Conservation (phyloP, 2,329 filamentous ascomycete genomes). For the Fusarium pseudocircinatum region DNA sequence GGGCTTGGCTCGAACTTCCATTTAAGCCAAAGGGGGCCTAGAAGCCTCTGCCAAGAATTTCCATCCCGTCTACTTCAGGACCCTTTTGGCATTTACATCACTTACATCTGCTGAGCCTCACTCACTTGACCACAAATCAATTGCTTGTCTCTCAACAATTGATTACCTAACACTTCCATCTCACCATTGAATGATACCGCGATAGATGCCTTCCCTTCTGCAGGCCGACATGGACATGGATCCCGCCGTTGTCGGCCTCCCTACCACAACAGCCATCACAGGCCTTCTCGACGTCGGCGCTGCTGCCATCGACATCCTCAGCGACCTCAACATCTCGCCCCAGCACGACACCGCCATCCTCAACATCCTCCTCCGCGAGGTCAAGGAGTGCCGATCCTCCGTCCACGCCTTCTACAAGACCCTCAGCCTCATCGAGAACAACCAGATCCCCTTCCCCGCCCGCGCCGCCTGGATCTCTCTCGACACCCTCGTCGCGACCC, state of each 20-base stretch:
- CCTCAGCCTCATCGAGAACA: constrained; percentile 47
- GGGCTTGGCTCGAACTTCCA: neutral
- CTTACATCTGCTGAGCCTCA: neutral
- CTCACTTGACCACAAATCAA: neutral
- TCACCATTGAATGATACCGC: constrained; percentile 17
- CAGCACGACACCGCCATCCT: constrained; percentile 41
- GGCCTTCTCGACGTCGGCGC: constrained; percentile 50
- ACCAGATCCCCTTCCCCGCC: constrained; percentile 48
- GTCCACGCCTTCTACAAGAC: constrained; percentile 51
- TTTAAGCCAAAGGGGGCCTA: constrained; percentile 19
- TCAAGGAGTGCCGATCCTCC: constrained; percentile 52
- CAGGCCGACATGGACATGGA: constrained; percentile 40
- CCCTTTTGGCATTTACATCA: neutral
- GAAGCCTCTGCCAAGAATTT: constrained; percentile 27
- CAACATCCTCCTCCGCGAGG: constrained; percentile 47
- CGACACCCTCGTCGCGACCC: constrained; percentile 48
- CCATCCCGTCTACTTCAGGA: neutral
- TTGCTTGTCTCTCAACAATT: neutral
- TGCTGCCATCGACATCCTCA: constrained; percentile 48
- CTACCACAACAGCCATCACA: constrained; percentile 50
- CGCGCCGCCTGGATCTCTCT: constrained; percentile 49
- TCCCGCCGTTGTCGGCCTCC: constrained; percentile 40
- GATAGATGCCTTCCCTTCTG: constrained; percentile 37
- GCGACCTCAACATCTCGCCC: constrained; percentile 48
- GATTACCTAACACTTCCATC: neutral